A percentile compares a stretch with the other conserved stretches of the same genome.
Conservation (phyloP, 2,329 filamentous ascomycete genomes). For the Chaetomium globosum region DNA sequence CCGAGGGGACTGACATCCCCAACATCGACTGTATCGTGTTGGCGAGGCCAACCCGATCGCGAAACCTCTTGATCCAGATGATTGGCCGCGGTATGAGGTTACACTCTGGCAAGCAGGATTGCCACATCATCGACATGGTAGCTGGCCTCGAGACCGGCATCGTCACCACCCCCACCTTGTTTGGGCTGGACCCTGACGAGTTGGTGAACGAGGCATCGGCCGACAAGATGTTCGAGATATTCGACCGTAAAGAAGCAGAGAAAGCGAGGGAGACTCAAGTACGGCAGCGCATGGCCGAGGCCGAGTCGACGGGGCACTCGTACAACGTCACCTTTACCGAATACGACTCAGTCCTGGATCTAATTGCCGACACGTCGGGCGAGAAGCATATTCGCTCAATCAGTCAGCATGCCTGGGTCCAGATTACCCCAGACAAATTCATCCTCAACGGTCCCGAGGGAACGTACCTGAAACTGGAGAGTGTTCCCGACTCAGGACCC, state of each 20-base stretch:
- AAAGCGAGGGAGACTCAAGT: conserved; percentile 41
- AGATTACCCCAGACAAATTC: conserved; percentile 69
- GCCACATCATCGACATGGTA: conserved; percentile 96
- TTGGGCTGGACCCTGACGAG: conserved; percentile 84
- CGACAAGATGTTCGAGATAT: conserved; percentile 61
- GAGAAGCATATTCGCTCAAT: conserved; percentile 78
- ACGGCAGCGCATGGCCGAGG: background rate
- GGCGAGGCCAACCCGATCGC: conserved; percentile 83
- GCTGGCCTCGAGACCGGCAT: conserved; percentile 81
- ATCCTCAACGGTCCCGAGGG: conserved; percentile 67
- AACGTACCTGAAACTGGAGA: conserved; percentile 61
- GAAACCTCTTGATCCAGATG: conserved; percentile 96
- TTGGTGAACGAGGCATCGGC: conserved; percentile 69
- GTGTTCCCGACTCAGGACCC: conserved; percentile 40
- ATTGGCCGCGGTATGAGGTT: conserved; percentile 91
- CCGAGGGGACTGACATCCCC: conserved; percentile 95
- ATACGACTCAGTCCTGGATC: conserved; percentile 88
- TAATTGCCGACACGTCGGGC: conserved; percentile 77
- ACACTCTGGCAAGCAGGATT: conserved; percentile 78
- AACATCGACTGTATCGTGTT: conserved; percentile 94
- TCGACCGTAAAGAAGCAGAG: conserved; percentile 51
- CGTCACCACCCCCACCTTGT: conserved; percentile 86
- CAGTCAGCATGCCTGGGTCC: conserved; percentile 81
- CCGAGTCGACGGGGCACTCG: conserved; percentile 26
- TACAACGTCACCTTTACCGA: conserved; percentile 76